Base-by-base conservation (phyloP, 75 land plant genomes). In the Pinus albicaulis region DNA sequence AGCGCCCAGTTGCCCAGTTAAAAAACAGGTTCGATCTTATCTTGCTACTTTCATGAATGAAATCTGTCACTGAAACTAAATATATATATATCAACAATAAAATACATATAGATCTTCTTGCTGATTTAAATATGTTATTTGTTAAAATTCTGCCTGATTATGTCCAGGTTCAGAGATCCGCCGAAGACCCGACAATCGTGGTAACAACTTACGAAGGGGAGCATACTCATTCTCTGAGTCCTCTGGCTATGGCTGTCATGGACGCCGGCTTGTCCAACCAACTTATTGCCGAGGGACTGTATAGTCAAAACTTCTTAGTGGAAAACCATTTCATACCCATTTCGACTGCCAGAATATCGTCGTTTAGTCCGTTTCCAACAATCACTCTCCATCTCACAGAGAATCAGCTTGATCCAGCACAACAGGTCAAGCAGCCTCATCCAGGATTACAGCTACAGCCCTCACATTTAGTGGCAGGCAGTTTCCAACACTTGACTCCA, bases 1-100 rank as follows among this genome's bases (percentile, higher is more conserved):
- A 8, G 78, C 79, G 16, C 56, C 63, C 5, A 15, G 15, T 63
- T 80, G 81, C 75, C 81, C 78, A 10, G 81, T 80, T 28, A 80
- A 76, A 31, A 80, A 80, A 72, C 76, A 78, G 79, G 79, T 78
- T 69, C 7, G 15, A n/a, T 0, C 57, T 72, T 13, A n/a, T 8
- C 57, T 53, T 13, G 53, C 11, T 10, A 10, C 12, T 48, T 44
- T 44, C 10, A 6, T 7, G 7, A 7, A 44, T 7, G 48, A 0
- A 44, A 44, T 7, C 48, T 44, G 48, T 7, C 7, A 7, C 8
- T 7, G 53, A 38, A 5, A 38, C 11, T 48, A 48, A 8, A 1
- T 11, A 8, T n/a, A n/a, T n/a, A n/a, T n/a, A n/a, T 10, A 48
- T 48, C 11, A 12, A 10, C 53, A 1, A 48, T 48, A 11, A 48